Evolutionary conservation across 495 filamentous ascomycete species (phyloP), one percentile per base, ranked within the genome.

Genomic region (Neurospora hispaniola): DNA sequence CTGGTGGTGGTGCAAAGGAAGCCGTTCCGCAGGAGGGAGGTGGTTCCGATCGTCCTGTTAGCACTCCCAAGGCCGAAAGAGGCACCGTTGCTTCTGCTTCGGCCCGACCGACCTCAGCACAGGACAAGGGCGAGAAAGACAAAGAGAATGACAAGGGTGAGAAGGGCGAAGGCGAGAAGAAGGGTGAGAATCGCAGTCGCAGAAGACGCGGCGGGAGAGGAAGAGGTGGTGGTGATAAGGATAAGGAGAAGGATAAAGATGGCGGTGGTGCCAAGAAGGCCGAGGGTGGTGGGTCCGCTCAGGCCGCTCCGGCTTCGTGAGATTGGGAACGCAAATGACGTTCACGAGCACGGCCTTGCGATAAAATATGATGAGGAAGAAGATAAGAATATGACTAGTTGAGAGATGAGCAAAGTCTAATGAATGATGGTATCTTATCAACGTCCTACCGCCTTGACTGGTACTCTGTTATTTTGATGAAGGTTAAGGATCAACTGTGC

Each of bases 141-240:
- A 59, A 71, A 39, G 54, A 66, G 3, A 66, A 66, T 12, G 54
- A 66, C 3, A 66, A 72, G 18, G 42, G 54, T 16, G 54, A 62
- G 27, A 62, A 73, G n/a, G 42, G 42, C 42, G 40, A 72, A 16
- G 31, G 41, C 2, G 54, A 42, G 4, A 74, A 69, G 39, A 48
- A 73, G 5, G 73, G 73, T 16, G 71, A 46, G 12, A 72, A 77
- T 35, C 75, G 75, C 14, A 75, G 78, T 5, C 75, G 77, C 9
- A 75, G 73, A 18, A 71, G 79, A 40, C 74, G 78, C 6, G 72
- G 73, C 31, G 73, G 73, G 3, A 72, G 71, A 59, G 73, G 73
- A 12, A 75, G 75, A 38, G 73, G 75, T 2, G 70, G 69, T 20
- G 46, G 42, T 2, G 46, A 59, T 11, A 73, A 73, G 74, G 73